A percentile compares a stretch with the other conserved stretches of the same genome.
phyloP scores from a whole-genome alignment of 73 alveolate species.

The Loxodes magnus region DNA sequence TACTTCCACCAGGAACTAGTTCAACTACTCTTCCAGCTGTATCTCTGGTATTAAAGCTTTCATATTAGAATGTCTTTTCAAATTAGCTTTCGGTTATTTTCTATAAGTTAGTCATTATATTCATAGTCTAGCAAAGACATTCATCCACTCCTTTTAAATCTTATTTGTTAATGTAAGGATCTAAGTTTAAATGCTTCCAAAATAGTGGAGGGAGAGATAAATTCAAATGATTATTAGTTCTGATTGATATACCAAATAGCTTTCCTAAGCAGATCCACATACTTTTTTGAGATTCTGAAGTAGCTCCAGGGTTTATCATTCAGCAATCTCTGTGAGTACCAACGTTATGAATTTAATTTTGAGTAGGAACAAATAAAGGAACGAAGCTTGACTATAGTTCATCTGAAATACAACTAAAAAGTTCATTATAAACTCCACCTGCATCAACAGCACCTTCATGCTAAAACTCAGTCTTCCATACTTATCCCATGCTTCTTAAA shows the following conservation, averaged over 20 bases:
- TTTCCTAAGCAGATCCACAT: slow-evolving; percentile 73
- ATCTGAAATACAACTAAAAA: slow-evolving; percentile 32
- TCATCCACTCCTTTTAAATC: slow-evolving; percentile 26
- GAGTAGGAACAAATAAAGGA: slow-evolving; percentile 42
- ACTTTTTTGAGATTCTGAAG: background rate
- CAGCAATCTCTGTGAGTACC: slow-evolving; percentile 57
- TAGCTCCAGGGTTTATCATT: slow-evolving; percentile 51
- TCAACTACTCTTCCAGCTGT: slow-evolving; percentile 71
- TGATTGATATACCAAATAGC: slow-evolving; percentile 63
- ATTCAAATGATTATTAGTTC: slow-evolving; percentile 63
- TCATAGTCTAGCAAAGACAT: slow-evolving; percentile 9
- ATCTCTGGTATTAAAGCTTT: slow-evolving; percentile 53
- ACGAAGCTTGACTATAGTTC: slow-evolving; percentile 44
- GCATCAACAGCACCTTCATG: slow-evolving; percentile 62
- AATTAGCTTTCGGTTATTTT: slow-evolving; percentile 38
- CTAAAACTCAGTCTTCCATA: slow-evolving; percentile 28
- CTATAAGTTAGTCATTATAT: no score
- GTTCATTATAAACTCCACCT: slow-evolving; percentile 73
- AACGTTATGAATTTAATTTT: slow-evolving; percentile 42
- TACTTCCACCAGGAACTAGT: slow-evolving; percentile 50
- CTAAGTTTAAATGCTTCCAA: slow-evolving; percentile 53
- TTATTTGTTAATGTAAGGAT: slow-evolving; percentile 7
- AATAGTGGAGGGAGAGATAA: slow-evolving; percentile 62
- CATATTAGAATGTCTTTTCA: slow-evolving; percentile 43
- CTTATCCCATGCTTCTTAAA: slow-evolving; percentile 16